A percentile compares a stretch with the other conserved stretches of the same genome.
These are phyloP conservation scores for Phialophora expanda DNA, from an alignment of 2,329 filamentous ascomycete species.

Conservation along the genomic window DNA sequence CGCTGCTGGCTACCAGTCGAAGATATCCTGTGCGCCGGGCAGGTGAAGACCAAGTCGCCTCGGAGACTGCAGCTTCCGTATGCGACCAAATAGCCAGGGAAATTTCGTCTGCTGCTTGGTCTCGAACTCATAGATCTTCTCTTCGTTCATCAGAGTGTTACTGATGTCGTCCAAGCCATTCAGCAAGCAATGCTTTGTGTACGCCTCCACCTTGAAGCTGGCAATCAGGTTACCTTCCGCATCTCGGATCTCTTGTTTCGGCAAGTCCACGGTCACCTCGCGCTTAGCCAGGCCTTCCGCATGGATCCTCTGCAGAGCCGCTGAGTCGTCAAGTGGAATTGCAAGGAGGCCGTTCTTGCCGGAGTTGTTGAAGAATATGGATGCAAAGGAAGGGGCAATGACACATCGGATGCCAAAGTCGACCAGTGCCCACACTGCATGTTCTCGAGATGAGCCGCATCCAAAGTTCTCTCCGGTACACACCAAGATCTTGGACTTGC, in stretches of 20 bases:
- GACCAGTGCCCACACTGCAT: conserved; percentile 93
- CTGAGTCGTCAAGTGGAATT: conserved; percentile 70
- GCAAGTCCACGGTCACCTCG: conserved; percentile 19
- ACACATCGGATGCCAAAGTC: conserved; percentile 95
- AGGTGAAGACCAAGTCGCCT: conserved; percentile 19
- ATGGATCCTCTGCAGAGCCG: conserved; percentile 70
- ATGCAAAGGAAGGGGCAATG: conserved; percentile 83
- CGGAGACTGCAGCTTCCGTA: conserved; percentile 20
- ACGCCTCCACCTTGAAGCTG: conserved; percentile 19
- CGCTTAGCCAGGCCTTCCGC: conserved; percentile 69
- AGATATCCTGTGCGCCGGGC: conserved; percentile 18
- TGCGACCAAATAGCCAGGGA: conserved; percentile 24
- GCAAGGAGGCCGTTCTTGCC: conserved; percentile 99
- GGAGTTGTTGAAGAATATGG: conserved; percentile 99
- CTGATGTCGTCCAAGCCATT: conserved; percentile 24
- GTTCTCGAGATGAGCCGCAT: conserved; percentile 88
- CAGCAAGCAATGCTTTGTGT: conserved; percentile 25
- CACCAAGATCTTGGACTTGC: conserved; percentile 82
- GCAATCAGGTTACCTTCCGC: conserved; percentile 13
- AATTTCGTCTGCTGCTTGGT: conserved; percentile 21
- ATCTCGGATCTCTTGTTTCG: conserved; percentile 19
- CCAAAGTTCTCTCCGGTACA: conserved; percentile 93
- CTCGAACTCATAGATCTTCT: conserved; percentile 25
- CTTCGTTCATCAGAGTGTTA: conserved; percentile 21
- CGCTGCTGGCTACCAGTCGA: conserved; percentile 15